phyloP scores from a whole-genome alignment of 306 rosid species.

The Castanopsis chinensis region DNA sequence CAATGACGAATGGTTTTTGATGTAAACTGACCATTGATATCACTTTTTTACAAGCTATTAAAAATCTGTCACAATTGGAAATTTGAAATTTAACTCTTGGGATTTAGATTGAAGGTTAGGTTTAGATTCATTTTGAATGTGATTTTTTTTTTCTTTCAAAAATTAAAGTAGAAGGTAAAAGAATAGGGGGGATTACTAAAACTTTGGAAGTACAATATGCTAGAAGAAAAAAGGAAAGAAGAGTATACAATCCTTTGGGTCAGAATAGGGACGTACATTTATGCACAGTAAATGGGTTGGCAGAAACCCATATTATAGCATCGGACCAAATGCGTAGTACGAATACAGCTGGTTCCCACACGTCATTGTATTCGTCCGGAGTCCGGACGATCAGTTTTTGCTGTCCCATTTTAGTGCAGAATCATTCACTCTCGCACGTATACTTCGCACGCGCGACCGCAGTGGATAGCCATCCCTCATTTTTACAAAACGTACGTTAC shows the following conservation, averaged over 20 bases:
- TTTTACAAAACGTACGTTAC: too few relatives aligned
- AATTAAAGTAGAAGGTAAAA: too few relatives aligned
- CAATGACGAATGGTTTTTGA: too few relatives aligned
- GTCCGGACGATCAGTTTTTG: not conserved
- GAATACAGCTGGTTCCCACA: conserved; percentile 9
- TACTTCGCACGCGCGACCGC: not conserved
- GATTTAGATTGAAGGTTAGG: too few relatives aligned
- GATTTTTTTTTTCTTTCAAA: too few relatives aligned
- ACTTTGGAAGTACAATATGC: not conserved
- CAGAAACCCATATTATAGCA: not conserved
- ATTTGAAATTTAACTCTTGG: too few relatives aligned
- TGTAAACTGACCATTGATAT: too few relatives aligned
- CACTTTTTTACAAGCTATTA: too few relatives aligned
- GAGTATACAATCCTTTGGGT: not conserved
- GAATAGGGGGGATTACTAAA: not conserved
- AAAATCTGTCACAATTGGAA: too few relatives aligned
- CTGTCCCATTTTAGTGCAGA: not conserved
- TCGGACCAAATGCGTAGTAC: conserved; percentile 2
- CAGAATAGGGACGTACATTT: not conserved
- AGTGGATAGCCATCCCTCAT: too few relatives aligned
- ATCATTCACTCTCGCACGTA: not conserved
- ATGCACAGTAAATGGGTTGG: not conserved
- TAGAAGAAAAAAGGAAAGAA: not conserved
- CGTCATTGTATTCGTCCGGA: not conserved
- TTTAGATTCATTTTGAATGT: too few relatives aligned